Base-by-base conservation (phyloP, 169 alveolate genomes). In the Pseudocohnilembus persalinus region DNA sequence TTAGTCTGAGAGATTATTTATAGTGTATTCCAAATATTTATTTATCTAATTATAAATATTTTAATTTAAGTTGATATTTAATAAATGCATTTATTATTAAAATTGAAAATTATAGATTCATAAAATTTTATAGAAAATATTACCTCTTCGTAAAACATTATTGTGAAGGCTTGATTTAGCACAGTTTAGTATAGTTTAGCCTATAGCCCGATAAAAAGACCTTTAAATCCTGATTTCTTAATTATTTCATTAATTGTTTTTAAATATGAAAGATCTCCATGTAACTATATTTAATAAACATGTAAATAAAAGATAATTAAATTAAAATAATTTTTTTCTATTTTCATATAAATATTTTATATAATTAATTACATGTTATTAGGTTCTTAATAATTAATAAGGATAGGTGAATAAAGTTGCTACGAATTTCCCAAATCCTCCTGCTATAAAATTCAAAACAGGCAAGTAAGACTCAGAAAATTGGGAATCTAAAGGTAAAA, bases 341-440 rank as follows among this genome's bases (percentile, higher is more conserved):
- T 25, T 73, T 29, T 29, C 20, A 29, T 29, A 73, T 31, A 73
- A 73, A 73, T 73, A 73, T 31, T 29, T 29, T 31, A 73, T 29
- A 73, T 31, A 73, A 73, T 33, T 77, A 77, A 77, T 26, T 75
- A 77, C 83, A 34, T 77, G 83, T 31, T 34, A 29, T 63, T 79
- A 49, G 27, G 84, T 79, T 64, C 84, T 79, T 25, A 79, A 29
- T 29, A 79, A 72, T 29, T 63, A 15, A 49, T 79, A 79, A 15
- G 84, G 84, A 63, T 79, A 79, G n/a, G 84, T 79, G 49, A 72
- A 31, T 28, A 34, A 74, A 64, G 84, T 79, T 30, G 84, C 84
- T 34, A 79, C n/a, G 49, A 79, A 79, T 63, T 79, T 79, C 0
- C 84, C 76, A 6, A 79, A 72, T 16, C 76, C 84, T 29, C 84